Conservation (phyloP, 2,329 filamentous ascomycete genomes). For the Fusarium camptoceras region DNA sequence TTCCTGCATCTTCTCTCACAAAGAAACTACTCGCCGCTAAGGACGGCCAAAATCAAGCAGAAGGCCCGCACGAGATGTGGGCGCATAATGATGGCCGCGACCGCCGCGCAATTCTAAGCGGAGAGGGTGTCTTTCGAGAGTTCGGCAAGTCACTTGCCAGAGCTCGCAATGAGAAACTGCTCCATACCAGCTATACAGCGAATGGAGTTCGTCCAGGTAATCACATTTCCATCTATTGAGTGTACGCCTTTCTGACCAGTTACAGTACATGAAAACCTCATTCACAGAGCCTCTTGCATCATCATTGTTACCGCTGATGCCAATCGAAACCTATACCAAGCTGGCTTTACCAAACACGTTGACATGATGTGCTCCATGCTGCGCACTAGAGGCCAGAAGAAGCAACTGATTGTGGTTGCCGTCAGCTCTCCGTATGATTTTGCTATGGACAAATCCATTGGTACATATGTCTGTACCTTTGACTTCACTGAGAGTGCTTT, state of each 20-base stretch:
- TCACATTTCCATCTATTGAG: background rate
- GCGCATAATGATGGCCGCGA: conserved; percentile 64
- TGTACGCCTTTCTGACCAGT: conserved; percentile 4
- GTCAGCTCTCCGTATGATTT: conserved; percentile 98
- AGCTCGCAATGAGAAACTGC: conserved; percentile 83
- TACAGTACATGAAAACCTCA: conserved; percentile 87
- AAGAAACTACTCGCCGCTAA: conserved; percentile 72
- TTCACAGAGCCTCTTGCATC: conserved; percentile 87
- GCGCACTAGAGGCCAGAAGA: conserved; percentile 81
- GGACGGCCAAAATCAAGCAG: conserved; percentile 50
- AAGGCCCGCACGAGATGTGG: conserved; percentile 66
- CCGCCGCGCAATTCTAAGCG: conserved; percentile 80
- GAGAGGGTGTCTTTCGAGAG: conserved; percentile 91
- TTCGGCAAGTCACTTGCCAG: conserved; percentile 88
- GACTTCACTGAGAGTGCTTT: conserved; percentile 96
- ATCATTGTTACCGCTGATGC: conserved; percentile 94
- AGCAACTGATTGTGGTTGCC: conserved; percentile 89
- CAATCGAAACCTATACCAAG: conserved; percentile 92
- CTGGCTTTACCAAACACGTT: conserved; percentile 95
- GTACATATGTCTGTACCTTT: conserved; percentile 94
- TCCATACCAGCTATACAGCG: conserved; percentile 95
- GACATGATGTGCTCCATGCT: conserved; percentile 94
- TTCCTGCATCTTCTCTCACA: conserved; percentile 89
- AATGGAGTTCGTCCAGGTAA: conserved; percentile 84
- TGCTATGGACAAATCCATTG: conserved; percentile 89